Evolutionary conservation across 495 filamentous ascomycete species (phyloP).

Genomic region (Daldinia decipiens): DNA sequence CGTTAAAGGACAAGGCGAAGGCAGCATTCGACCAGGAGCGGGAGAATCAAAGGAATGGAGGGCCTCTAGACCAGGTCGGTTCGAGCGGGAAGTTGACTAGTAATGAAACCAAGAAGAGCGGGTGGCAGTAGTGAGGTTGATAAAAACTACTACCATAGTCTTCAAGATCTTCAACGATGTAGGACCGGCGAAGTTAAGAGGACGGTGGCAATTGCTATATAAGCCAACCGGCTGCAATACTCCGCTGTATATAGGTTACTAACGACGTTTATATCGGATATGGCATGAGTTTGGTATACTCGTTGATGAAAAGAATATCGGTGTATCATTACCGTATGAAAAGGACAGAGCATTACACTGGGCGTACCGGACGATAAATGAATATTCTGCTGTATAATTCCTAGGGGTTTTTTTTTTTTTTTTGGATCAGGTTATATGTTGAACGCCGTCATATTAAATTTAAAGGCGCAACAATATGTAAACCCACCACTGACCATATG

Average conservation of each 20-base stretch:
- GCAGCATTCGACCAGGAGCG: slow-evolving; percentile 62
- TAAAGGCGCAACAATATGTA: neutral
- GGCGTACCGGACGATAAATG: slow-evolving; percentile 26
- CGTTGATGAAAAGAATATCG: slow-evolving; percentile 19
- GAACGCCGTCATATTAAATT: neutral
- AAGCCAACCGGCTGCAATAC: neutral
- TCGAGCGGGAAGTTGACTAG: slow-evolving; percentile 28
- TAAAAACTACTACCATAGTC: neutral
- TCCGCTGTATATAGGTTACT: neutral
- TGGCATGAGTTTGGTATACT: slow-evolving; percentile 10
- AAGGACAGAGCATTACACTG: slow-evolving; percentile 25
- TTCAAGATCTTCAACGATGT: slow-evolving; percentile 1
- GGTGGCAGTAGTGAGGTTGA: slow-evolving; percentile 42
- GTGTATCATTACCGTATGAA: slow-evolving; percentile 33
- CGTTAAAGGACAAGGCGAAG: slow-evolving; percentile 49
- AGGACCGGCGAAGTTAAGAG: neutral
- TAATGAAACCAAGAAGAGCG: slow-evolving; percentile 41
- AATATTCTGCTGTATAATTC: slow-evolving; percentile 6
- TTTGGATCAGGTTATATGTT: too few relatives aligned
- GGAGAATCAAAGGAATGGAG: slow-evolving; percentile 60
- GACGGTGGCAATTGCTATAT: neutral
- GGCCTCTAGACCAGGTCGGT: slow-evolving; percentile 59
- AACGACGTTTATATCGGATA: slow-evolving; percentile 10
- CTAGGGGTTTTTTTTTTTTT: too few relatives aligned
- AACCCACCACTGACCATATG: neutral